Percentiles rank a stretch among this genome's conserved stretches.
phyloP scores from a whole-genome alignment of 2,329 filamentous ascomycete species.

The Xylariaceae sp. region DNA sequence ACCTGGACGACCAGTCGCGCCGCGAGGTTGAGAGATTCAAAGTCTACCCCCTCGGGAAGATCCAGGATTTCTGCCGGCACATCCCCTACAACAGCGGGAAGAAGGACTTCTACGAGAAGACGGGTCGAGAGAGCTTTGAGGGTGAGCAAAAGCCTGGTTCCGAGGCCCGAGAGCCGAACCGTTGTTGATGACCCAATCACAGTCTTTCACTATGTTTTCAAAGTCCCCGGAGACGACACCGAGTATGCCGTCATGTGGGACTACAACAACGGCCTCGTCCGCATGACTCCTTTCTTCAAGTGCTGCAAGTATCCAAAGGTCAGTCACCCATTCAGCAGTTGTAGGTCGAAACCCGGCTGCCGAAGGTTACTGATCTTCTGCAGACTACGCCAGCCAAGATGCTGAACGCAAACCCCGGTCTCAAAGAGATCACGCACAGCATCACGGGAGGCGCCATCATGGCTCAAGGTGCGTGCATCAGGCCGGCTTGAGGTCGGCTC shows the following conservation, averaged over 20 bases:
- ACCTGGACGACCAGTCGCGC: slow-evolving; percentile 48
- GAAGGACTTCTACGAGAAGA: slow-evolving; percentile 80
- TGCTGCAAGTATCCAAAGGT: slow-evolving; percentile 84
- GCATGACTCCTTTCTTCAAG: slow-evolving; percentile 93
- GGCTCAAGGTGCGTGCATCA: slow-evolving; percentile 66
- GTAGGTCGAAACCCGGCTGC: background rate
- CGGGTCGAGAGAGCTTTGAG: slow-evolving; percentile 81
- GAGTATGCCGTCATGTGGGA: slow-evolving; percentile 89
- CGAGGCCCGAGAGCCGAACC: background rate
- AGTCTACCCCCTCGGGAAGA: slow-evolving; percentile 58
- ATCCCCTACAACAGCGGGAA: slow-evolving; percentile 95
- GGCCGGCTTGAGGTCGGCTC: too few relatives aligned
- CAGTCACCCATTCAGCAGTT: slow-evolving; percentile 15
- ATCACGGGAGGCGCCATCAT: slow-evolving; percentile 88
- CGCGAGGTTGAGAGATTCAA: slow-evolving; percentile 55
- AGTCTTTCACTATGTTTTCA: slow-evolving; percentile 85
- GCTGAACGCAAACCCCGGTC: slow-evolving; percentile 66
- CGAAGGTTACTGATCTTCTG: background rate
- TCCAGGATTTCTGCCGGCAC: slow-evolving; percentile 57
- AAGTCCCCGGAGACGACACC: slow-evolving; percentile 56
- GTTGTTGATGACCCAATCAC: slow-evolving; percentile 14
- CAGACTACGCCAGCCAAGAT: slow-evolving; percentile 87
- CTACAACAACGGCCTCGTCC: slow-evolving; percentile 87
- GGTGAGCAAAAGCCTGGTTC: slow-evolving; percentile 42
- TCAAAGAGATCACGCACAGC: slow-evolving; percentile 85